Base-by-base conservation (phyloP, 352 stramenopile species). In the Ophiocytium majus region DNA sequence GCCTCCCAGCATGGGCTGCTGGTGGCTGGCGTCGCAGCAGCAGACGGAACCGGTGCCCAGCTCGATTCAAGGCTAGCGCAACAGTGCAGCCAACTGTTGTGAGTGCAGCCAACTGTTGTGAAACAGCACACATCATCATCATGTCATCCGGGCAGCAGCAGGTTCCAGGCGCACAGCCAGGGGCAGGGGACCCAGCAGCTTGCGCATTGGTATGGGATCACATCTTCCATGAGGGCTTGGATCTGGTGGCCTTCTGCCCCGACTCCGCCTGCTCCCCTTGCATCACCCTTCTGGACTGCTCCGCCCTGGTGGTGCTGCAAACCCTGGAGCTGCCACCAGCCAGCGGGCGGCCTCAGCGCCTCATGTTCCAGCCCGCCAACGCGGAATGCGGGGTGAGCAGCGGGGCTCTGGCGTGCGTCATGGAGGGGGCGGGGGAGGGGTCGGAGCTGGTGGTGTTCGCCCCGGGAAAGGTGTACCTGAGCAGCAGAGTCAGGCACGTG, bases 221-320 rank as follows among this genome's bases (percentile, higher is more conserved):
- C 31, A 86, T 82, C 49, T 76, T 86, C 66, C 84, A 86, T 49
- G 84, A 88, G 76, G 84, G 84, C 33, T 86, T 86, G 34, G 84
- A 88, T 36, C 50, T 88, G 9, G 49, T 88, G 10, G 84, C 80
- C 33, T 78, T 86, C 33, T 82, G 66, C 35, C 32, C 66, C 5
- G 32, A 75, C 19, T 82, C 75, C 36, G 37, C 66, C 34, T 78
- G 37, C 19, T 66, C 84, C 0, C 36, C 84, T 34, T 82, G 63
- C 28, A 85, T 88, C 5, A 37, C 86, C 64, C 23, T 88, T 31
- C 64, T 88, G 32, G 84, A 88, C 63, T 88, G 79, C 37, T 82
- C 84, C 14, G 84, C 84, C 10, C 82, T 88, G 19, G 84, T 88
- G 28, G 37, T 88, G 75, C 74, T 88, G 5, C 84, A 88, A 49